Evolutionary conservation across 208 protist species (phyloP).

Genomic region (Crithidia thermophila): DNA sequence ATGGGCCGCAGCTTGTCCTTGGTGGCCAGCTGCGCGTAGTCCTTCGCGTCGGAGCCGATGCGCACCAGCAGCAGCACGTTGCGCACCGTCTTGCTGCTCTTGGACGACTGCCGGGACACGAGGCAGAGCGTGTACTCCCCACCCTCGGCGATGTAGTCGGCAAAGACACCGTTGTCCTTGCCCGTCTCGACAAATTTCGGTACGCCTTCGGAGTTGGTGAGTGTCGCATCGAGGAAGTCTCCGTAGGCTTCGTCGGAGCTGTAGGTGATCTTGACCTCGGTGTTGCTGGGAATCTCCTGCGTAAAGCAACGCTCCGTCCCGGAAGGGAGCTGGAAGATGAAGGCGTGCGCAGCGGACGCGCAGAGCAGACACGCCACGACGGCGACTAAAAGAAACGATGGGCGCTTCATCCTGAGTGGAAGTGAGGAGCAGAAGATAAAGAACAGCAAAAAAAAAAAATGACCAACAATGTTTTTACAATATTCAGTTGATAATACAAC

Average conservation of each 20-base stretch:
- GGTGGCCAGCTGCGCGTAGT: conserved; percentile 71
- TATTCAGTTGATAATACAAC: no score
- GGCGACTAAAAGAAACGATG: neutral
- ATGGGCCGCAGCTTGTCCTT: conserved; percentile 92
- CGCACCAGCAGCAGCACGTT: conserved; percentile 19
- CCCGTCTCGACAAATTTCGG: conserved; percentile 26
- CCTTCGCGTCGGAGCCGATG: conserved; percentile 59
- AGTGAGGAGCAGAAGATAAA: no score
- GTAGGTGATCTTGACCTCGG: conserved; percentile 62
- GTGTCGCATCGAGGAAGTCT: conserved; percentile 61
- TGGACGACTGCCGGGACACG: conserved; percentile 27
- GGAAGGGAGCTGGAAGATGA: conserved; percentile 67
- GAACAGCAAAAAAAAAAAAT: no score
- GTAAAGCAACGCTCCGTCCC: conserved; percentile 72
- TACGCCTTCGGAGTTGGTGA: conserved; percentile 26
- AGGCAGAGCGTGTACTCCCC: conserved; percentile 84
- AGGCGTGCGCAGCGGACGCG: conserved; percentile 13
- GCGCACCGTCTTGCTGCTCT: neutral
- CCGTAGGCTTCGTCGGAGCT: conserved; percentile 49
- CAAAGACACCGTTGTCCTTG: conserved; percentile 41
- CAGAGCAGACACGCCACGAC: conserved; percentile 15
- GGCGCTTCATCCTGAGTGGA: neutral
- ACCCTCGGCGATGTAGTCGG: conserved; percentile 40
- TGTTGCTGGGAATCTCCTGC: conserved; percentile 77
- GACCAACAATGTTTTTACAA: no score